These are phyloP conservation scores for Psilocybe cyanescens DNA, from an alignment of 768 basidiomycete genomes.

Conservation along the genomic window DNA sequence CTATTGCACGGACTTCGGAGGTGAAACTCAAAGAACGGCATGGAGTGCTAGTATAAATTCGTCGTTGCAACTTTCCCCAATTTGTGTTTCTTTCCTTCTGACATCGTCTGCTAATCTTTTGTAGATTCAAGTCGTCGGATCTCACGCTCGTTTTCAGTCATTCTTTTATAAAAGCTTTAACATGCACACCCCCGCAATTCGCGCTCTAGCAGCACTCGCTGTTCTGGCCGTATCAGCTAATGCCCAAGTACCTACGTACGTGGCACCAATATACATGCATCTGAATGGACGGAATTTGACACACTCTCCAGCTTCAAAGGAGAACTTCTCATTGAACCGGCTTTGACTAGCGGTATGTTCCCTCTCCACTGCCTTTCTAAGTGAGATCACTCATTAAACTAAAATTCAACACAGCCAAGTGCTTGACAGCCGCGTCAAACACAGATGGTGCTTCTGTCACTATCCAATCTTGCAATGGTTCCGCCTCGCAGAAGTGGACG, in stretches of 20 bases:
- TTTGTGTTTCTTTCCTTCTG: neutral
- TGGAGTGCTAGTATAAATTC: neutral
- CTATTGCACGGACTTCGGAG: no score
- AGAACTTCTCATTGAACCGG: slow-evolving; percentile 47
- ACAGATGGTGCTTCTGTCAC: slow-evolving; percentile 50
- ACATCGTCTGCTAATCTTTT: neutral
- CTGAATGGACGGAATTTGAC: neutral
- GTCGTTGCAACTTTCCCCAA: neutral
- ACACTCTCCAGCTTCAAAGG: slow-evolving; percentile 39
- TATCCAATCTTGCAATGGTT: slow-evolving; percentile 48
- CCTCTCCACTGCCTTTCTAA: neutral
- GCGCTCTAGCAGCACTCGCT: slow-evolving; percentile 16
- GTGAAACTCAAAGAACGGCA: no score
- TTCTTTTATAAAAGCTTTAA: slow-evolving; percentile 15
- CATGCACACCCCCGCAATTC: slow-evolving; percentile 20
- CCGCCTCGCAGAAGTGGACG: slow-evolving; percentile 50
- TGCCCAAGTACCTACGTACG: slow-evolving; percentile 35
- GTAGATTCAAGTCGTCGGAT: neutral
- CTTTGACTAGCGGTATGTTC: slow-evolving; percentile 42
- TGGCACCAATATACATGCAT: neutral
- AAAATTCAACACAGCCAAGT: slow-evolving; percentile 40
- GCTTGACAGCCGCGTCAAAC: slow-evolving; percentile 54
- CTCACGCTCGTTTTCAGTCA: slow-evolving; percentile 25
- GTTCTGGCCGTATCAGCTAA: slow-evolving; percentile 23
- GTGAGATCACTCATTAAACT: no score